Base-by-base conservation (phyloP, 2,329 filamentous ascomycete species). In the Fusarium metavorans region DNA sequence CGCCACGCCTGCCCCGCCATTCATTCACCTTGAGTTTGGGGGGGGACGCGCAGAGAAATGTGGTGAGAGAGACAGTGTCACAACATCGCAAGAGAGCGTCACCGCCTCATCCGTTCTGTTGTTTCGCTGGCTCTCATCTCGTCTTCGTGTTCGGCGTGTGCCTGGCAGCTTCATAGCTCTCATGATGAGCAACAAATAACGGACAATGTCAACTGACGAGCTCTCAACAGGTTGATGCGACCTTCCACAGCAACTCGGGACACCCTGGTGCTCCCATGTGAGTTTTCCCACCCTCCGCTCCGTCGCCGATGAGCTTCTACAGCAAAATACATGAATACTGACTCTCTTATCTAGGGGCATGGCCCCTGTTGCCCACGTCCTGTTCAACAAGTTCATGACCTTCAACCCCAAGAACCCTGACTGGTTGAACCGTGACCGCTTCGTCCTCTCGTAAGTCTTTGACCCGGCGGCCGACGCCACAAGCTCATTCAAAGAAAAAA, bases 331-430 rank as follows among this genome's bases (percentile, higher is more conserved):
- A 61, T 48, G 34, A 34, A 54, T 74, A 78, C 83, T 87, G 77
- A 86, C 79, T 70, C 60, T 75, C 18, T 34, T 58, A 23, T 58
- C 73, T 72, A 92, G 90, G 90, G 91, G 91, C 84, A 91, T 98
- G 94, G 97, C 97, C 82, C 96, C 97, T 74, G 92, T 95, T 82
- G 93, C 97, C 85, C 97, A 98, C 90, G 95, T 98, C 82, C 92
- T 99, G 77, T 99, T 94, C 89, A 97, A 98, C 92, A 97, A 97
- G 87, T 97, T 98, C 90, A 95, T 99, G 95, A 97, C 88, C 85
- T 99, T 98, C 91, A 99, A 98, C 93, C 97, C 97, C 81, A 97
- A 98, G 93, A 98, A 98, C 91, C 94, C 97, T 80, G 90, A 95
- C 77, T 99, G 95, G 95, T 82, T 97, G 81, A 98, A 98, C 92